Evolutionary conservation across 768 basidiomycete genomes (phyloP).

Genomic region (Naganishia vishniacii): DNA sequence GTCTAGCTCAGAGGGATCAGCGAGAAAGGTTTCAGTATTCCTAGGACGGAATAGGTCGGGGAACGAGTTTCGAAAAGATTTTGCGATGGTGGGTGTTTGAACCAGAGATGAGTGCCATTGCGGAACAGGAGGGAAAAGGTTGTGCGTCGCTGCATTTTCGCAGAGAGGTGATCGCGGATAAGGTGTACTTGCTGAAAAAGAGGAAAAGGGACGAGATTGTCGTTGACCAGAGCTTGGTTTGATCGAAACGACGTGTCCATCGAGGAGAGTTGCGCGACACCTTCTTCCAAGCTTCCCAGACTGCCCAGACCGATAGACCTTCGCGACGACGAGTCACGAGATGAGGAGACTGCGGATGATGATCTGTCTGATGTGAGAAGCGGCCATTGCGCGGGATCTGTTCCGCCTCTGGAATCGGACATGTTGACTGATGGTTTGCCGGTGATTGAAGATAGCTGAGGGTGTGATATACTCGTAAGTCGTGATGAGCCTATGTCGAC

Average conservation of each 20-base stretch:
- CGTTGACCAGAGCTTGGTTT: not conserved
- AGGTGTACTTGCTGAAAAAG: not conserved
- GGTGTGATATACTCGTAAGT: too few relatives aligned
- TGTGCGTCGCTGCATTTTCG: not conserved
- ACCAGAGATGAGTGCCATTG: not conserved
- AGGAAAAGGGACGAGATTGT: not conserved
- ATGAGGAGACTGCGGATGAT: not conserved
- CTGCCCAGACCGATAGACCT: not conserved
- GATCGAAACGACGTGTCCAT: not conserved
- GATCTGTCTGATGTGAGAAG: not conserved
- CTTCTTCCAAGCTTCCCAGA: conserved; percentile 15
- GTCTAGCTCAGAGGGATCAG: not conserved
- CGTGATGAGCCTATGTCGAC: too few relatives aligned
- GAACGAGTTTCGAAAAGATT: not conserved
- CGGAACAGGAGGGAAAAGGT: not conserved
- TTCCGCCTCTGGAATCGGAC: not conserved
- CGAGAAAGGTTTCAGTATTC: conserved; percentile 8
- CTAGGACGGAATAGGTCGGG: conserved; percentile 4
- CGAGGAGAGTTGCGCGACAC: conserved; percentile 10
- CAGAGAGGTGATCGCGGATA: not conserved
- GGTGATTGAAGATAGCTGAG: too few relatives aligned
- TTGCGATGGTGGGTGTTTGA: not conserved
- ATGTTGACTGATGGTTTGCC: not conserved
- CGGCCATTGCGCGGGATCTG: conserved; percentile 5
- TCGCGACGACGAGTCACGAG: not conserved